phyloP scores from a whole-genome alignment of 768 basidiomycete genomes.

The button mushroom (Agaricus bisporus) region DNA sequence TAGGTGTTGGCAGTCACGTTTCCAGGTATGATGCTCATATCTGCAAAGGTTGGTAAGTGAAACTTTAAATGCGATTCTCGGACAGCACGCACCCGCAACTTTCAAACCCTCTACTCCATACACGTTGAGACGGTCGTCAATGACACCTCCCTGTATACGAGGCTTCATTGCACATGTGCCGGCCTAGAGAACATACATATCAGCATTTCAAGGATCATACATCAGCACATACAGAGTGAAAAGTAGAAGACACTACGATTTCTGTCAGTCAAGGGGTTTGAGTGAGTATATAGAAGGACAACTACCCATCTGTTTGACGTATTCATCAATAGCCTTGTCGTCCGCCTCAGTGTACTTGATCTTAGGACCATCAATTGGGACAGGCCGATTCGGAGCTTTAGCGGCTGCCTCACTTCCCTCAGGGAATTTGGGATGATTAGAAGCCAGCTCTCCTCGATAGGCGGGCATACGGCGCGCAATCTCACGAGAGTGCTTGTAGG shows the following conservation, averaged over 20 bases:
- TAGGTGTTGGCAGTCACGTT: slow-evolving; percentile 38
- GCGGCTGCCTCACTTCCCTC: slow-evolving; percentile 25
- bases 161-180: slow-evolving; percentile 70
- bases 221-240: slow-evolving; percentile 34
- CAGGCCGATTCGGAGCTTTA: slow-evolving; percentile 21
- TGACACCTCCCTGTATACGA: slow-evolving; percentile 49
- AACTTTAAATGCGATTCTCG: background rate
- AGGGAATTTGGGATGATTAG: slow-evolving; percentile 32
- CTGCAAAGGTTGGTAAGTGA: slow-evolving; percentile 14
- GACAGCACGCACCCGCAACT: slow-evolving; percentile 29
- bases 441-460: slow-evolving; percentile 32
- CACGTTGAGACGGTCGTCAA: slow-evolving; percentile 56
- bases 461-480: slow-evolving; percentile 44
- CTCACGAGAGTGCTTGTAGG: slow-evolving; percentile 53
- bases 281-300: slow-evolving; percentile 4
- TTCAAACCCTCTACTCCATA: slow-evolving; percentile 55
- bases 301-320: slow-evolving; percentile 24
- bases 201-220: background rate
- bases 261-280: too few species aligned
- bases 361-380: slow-evolving; percentile 25
- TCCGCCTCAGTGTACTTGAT: slow-evolving; percentile 37
- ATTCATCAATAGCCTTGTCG: slow-evolving; percentile 35
- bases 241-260: slow-evolving; percentile 30
- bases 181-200: slow-evolving; percentile 27
- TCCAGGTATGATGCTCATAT: slow-evolving; percentile 32